Conservation (phyloP, 495 filamentous ascomycete species). For the Xylona heveae region DNA sequence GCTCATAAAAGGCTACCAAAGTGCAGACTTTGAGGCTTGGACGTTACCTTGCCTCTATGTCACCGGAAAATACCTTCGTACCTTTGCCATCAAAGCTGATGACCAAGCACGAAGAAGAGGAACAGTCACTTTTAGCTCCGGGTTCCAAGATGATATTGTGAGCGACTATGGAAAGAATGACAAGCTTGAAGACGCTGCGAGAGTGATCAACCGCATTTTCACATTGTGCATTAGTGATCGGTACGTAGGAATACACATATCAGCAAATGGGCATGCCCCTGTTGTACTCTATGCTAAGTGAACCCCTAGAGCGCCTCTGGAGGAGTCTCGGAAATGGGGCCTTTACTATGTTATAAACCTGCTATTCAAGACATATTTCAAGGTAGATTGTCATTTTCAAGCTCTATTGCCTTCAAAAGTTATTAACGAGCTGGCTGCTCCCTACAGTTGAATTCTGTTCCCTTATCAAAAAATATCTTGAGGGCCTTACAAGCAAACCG, state of each 20-base stretch:
- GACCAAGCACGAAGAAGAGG: slow-evolving; percentile 28
- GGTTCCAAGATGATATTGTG: slow-evolving; percentile 57
- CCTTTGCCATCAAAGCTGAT: slow-evolving; percentile 81
- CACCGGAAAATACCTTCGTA: slow-evolving; percentile 58
- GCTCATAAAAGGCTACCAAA: slow-evolving; percentile 55
- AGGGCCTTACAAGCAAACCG: slow-evolving; percentile 52
- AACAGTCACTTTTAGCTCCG: slow-evolving; percentile 19
- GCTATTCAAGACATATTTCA: slow-evolving; percentile 96
- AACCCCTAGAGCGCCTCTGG: slow-evolving; percentile 44
- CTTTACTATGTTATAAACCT: slow-evolving; percentile 84
- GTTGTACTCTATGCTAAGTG: not conserved
- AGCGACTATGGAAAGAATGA: slow-evolving; percentile 49
- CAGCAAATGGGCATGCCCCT: no score
- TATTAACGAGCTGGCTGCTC: no score
- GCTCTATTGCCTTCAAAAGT: no score
- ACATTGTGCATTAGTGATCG: slow-evolving; percentile 71
- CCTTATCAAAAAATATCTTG: slow-evolving; percentile 77
- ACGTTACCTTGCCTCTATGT: slow-evolving; percentile 75
- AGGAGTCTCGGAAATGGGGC: slow-evolving; percentile 92
- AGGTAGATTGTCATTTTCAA: slow-evolving; percentile 25
- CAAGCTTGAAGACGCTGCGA: slow-evolving; percentile 71
- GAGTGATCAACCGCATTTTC: slow-evolving; percentile 76
- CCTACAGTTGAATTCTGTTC: slow-evolving; percentile 51
- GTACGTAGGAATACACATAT: slow-evolving; percentile 25
- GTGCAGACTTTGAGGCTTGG: slow-evolving; percentile 54